A percentile compares a stretch with the other conserved stretches of the same genome.
These are phyloP conservation scores for Pythium brachiatum DNA, from an alignment of 352 stramenopile species.

Conservation along the genomic window DNA sequence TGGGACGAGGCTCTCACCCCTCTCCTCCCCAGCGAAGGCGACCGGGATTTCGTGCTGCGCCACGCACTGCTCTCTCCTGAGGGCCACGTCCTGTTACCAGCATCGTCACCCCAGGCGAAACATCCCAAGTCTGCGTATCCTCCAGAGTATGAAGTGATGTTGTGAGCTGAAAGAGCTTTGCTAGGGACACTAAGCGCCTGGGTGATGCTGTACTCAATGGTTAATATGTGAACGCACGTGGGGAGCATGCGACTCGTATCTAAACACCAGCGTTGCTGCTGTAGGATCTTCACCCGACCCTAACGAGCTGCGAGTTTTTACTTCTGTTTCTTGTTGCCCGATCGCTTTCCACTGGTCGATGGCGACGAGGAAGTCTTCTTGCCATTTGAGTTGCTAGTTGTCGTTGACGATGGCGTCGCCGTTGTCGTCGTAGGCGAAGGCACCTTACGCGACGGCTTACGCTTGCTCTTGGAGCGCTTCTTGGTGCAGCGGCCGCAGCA, in stretches of 20 bases:
- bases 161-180: too few species aligned
- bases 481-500: conserved; percentile 44
- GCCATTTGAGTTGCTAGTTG: conserved; percentile 1
- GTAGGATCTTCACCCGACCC: neutral
- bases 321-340: conserved; percentile 26
- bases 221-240: too few species aligned
- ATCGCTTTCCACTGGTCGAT: conserved; percentile 13
- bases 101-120: neutral
- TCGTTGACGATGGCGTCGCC: conserved; percentile 10
- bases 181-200: too few species aligned
- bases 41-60: conserved; percentile 8
- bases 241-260: too few species aligned
- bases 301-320: neutral
- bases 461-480: conserved; percentile 52
- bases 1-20: conserved; percentile 17
- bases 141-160: too few species aligned
- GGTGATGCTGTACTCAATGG: too few species aligned
- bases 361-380: conserved; percentile 4
- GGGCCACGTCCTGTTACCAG: neutral
- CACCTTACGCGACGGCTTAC: conserved; percentile 37
- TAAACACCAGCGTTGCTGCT: too few species aligned
- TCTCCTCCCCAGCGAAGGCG: neutral
- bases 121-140: neutral
- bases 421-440: conserved; percentile 2
- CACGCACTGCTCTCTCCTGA: conserved; percentile 1